Base-by-base conservation (phyloP, 805 yeast genomes). In the Hanseniaspora lachancei region DNA sequence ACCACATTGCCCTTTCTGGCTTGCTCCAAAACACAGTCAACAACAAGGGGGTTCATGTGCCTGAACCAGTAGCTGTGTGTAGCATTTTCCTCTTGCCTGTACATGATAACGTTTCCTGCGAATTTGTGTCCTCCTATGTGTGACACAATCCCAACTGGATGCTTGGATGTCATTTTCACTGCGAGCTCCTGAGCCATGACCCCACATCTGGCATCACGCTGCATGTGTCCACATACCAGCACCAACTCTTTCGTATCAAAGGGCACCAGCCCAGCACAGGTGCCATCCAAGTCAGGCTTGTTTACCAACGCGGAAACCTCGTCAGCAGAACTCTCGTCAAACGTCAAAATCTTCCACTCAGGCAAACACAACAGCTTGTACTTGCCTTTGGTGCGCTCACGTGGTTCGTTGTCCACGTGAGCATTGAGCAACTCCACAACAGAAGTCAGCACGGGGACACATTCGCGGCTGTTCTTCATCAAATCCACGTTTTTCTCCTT, bases 81-180 rank as follows among this genome's bases (percentile, higher is more conserved):
- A 9, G 20, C 12, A 16, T 27, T 34, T 5, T 57, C 47, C 5
- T 10, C 43, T 51, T 65, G 66, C 49, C 72, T 72, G 59, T 81
- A 80, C 51, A 77, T 75, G 2, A 86, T 69, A 15, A 87, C 79
- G 62, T 87, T 87, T 0, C 95, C 95, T 1, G 96, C 95, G 67
- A 79, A 87, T 2, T 67, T 86, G 65, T 87, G 96, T 0, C 96
- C 96, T 1, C 95, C 95, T 42, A 87, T 72, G 65, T 87, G 96
- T 13, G 89, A 81, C 0, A 84, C 72, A 7, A 77, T 62, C 0
- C 87, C 89, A 36, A 82, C 71, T 38, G 68, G 66, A 2, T 69
- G 59, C 5, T 71, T 70, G 2, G 58, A 23, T 18, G 42, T 32
- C 13, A 59, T 38, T 1, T 35, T 48, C 0, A 16, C 27, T 1